A percentile compares a stretch with the other conserved stretches of the same genome.
These are phyloP conservation scores for Boletus subparvulus DNA, from an alignment of 768 basidiomycete species.

Conservation along the genomic window DNA sequence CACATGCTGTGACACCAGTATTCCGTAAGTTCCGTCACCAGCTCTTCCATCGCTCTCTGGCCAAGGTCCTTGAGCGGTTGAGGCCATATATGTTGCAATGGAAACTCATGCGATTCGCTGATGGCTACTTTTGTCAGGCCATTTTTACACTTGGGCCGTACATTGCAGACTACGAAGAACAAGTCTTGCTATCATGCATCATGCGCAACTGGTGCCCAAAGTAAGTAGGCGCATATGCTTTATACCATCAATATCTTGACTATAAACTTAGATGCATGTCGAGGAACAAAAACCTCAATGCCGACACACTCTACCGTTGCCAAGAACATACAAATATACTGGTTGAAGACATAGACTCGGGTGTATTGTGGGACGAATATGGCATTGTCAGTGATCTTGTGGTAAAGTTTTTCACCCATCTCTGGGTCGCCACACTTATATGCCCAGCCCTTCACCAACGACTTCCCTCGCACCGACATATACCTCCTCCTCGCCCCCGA, in stretches of 20 bases:
- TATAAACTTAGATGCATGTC: not conserved
- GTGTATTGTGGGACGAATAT: constrained; percentile 25
- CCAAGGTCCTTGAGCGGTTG: not conserved
- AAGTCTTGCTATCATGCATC: constrained; percentile 32
- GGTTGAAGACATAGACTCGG: not conserved
- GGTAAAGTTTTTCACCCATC: not conserved
- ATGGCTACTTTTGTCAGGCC: not conserved
- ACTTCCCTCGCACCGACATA: constrained; percentile 34
- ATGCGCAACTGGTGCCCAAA: constrained; percentile 35
- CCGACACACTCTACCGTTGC: not conserved
- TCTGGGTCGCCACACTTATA: not conserved
- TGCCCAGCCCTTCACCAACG: constrained; percentile 30
- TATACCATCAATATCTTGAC: too few relatives aligned
- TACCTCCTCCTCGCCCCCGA: constrained; percentile 14
- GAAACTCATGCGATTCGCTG: not conserved
- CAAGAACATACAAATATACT: not conserved
- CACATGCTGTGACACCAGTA: not conserved
- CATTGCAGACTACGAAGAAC: constrained; percentile 43
- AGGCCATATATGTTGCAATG: not conserved
- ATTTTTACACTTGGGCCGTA: constrained; percentile 28
- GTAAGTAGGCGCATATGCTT: not conserved
- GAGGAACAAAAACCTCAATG: not conserved
- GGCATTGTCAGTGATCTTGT: constrained; percentile 22
- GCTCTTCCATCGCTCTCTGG: not conserved
- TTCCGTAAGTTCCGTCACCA: not conserved